Conservation (phyloP, 768 basidiomycete species). For the Chalciporus sphaerocephalus region DNA sequence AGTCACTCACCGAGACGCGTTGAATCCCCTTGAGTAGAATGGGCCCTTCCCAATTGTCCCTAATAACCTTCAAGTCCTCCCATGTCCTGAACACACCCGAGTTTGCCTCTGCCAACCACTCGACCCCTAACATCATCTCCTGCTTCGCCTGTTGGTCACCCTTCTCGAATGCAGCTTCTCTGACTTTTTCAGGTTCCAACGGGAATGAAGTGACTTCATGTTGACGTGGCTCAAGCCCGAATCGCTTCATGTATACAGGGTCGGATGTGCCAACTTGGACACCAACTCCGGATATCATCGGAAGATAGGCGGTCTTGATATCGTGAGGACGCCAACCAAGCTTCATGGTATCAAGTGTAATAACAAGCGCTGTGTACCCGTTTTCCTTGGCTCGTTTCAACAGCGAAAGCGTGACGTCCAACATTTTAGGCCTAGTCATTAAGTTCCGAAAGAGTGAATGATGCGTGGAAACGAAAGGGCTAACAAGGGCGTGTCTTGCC, state of each 20-base stretch:
- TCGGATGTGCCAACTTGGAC: slow-evolving; percentile 66
- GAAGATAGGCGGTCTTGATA: slow-evolving; percentile 58
- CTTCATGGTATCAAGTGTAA: slow-evolving; percentile 72
- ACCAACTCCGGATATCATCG: slow-evolving; percentile 63
- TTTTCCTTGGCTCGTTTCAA: slow-evolving; percentile 60
- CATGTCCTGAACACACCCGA: slow-evolving; percentile 62
- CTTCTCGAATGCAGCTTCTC: slow-evolving; percentile 35
- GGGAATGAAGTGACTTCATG: slow-evolving; percentile 50
- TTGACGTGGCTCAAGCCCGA: slow-evolving; percentile 40
- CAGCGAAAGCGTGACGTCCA: slow-evolving; percentile 61
- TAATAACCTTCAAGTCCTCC: slow-evolving; percentile 66
- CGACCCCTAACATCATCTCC: slow-evolving; percentile 46
- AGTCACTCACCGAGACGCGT: slow-evolving; percentile 44
- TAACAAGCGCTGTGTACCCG: slow-evolving; percentile 67
- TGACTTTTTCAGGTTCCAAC: slow-evolving; percentile 46
- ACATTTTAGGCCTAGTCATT: slow-evolving; percentile 49
- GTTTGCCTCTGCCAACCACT: slow-evolving; percentile 61
- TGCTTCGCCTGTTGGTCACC: slow-evolving; percentile 45
- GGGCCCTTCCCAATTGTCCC: slow-evolving; percentile 74
- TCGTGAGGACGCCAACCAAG: slow-evolving; percentile 79
- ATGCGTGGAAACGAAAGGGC: neutral
- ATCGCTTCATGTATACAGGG: slow-evolving; percentile 70
- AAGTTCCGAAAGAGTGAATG: neutral
- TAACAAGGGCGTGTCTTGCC: slow-evolving; percentile 38
- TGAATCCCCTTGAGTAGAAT: slow-evolving; percentile 78